These are phyloP conservation scores for Boletellus sp. DNA, from an alignment of 768 basidiomycete genomes.

Conservation along the genomic window DNA sequence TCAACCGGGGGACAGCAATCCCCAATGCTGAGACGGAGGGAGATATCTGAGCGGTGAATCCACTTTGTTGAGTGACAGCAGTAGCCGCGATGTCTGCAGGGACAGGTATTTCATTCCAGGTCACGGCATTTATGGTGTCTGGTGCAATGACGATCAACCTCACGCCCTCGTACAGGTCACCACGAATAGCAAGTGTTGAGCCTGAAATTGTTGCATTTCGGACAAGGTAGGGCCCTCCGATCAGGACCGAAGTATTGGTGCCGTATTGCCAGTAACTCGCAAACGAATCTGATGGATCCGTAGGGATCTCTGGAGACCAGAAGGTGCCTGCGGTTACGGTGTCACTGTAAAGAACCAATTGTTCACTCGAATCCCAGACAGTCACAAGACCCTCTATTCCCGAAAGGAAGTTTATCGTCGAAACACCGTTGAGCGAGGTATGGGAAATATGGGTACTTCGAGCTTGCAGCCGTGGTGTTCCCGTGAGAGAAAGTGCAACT, in stretches of 20 bases:
- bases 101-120: constrained; percentile 67
- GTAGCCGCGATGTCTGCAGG: constrained; percentile 33
- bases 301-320: constrained; percentile 68
- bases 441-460: constrained; percentile 25
- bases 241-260: constrained; percentile 62
- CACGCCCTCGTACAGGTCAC: constrained; percentile 62
- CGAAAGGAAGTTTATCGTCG: constrained; percentile 51
- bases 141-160: constrained; percentile 64
- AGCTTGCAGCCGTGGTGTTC: constrained; percentile 40
- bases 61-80: constrained; percentile 35
- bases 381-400: constrained; percentile 59
- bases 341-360: constrained; percentile 69
- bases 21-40: constrained; percentile 27
- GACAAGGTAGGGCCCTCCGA: constrained; percentile 64
- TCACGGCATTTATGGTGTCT: constrained; percentile 45
- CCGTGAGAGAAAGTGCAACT: constrained; percentile 41
- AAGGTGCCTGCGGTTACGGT: constrained; percentile 63
- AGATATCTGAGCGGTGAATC: constrained; percentile 47
- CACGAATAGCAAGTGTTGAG: constrained; percentile 54
- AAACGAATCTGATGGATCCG: constrained; percentile 37
- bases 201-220: constrained; percentile 48
- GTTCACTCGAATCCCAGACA: constrained; percentile 61
- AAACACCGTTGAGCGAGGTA: constrained; percentile 25
- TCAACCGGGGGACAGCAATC: constrained; percentile 47
- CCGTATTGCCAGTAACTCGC: constrained; percentile 70